Evolutionary conservation across 1,284 basidiomycete genomes (phyloP).

Genomic region (Trichosporon faecale): DNA sequence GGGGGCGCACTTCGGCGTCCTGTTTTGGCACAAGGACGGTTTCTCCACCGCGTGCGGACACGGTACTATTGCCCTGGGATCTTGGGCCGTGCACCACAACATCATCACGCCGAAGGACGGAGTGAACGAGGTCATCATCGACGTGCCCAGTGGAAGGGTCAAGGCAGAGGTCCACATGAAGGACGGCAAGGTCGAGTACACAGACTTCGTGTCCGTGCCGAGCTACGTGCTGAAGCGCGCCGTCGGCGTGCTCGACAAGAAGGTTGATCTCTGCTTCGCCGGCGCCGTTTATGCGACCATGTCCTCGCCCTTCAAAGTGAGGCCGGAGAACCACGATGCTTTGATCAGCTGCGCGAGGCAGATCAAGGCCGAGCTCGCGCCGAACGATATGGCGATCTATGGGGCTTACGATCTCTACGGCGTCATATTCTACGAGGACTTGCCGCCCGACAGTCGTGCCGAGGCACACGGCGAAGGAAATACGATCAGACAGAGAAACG

Average conservation of each 20-base stretch:
- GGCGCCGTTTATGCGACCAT: constrained; percentile 56
- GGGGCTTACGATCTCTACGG: constrained; percentile 22
- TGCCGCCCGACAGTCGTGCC: neutral
- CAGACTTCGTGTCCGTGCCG: constrained; percentile 27
- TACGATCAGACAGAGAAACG: constrained; percentile 19
- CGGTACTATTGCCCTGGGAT: constrained; percentile 56
- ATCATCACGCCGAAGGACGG: constrained; percentile 15
- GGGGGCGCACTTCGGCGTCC: constrained; percentile 54
- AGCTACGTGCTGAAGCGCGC: constrained; percentile 14
- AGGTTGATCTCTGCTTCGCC: constrained; percentile 53
- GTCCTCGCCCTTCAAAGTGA: constrained; percentile 47
- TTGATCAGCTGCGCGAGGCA: constrained; percentile 38
- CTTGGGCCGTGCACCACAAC: constrained; percentile 51
- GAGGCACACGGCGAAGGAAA: neutral
- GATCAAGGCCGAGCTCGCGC: constrained; percentile 36
- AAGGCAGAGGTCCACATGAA: constrained; percentile 10
- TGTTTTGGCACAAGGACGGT: constrained; percentile 58
- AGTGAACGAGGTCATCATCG: constrained; percentile 19
- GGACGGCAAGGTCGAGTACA: constrained; percentile 14
- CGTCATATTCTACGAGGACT: constrained; percentile 25
- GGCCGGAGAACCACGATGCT: constrained; percentile 35
- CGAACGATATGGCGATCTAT: constrained; percentile 21
- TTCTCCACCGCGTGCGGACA: constrained; percentile 58
- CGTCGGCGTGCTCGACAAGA: constrained; percentile 23
- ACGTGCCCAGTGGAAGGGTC: constrained; percentile 26